Conservation (phyloP, 2,329 filamentous ascomycete genomes). For the Moelleriella libera region DNA sequence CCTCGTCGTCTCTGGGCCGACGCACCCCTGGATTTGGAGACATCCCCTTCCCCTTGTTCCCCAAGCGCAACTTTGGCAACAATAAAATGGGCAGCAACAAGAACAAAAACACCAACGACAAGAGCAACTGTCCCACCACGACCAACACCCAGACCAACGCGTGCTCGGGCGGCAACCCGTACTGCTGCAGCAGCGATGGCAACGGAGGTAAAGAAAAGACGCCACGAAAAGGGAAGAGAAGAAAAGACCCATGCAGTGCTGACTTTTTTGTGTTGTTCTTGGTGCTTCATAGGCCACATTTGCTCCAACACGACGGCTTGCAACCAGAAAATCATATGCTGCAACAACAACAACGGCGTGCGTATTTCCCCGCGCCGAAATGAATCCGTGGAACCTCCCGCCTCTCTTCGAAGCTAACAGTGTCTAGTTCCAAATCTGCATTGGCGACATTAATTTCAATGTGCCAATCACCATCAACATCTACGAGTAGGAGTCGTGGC, state of each 20-base stretch:
- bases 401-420: neutral
- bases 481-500: neutral
- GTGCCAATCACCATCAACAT: slow-evolving; percentile 11
- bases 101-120: neutral
- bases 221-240: too few species aligned
- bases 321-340: slow-evolving; percentile 8
- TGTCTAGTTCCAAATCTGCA: slow-evolving; percentile 10
- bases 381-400: too few species aligned
- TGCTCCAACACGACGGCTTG: slow-evolving; percentile 8
- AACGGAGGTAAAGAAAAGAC: slow-evolving; percentile 4
- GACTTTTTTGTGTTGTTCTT: neutral
- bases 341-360: slow-evolving; percentile 12
- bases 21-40: slow-evolving; percentile 4
- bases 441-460: slow-evolving; percentile 10
- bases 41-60: slow-evolving; percentile 6
- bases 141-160: slow-evolving; percentile 2
- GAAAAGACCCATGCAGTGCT: too few species aligned
- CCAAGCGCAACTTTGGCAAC: neutral
- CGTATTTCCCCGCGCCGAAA: neutral
- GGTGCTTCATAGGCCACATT: slow-evolving; percentile 3
- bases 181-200: slow-evolving; percentile 7
- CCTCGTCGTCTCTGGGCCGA: slow-evolving; percentile 1
- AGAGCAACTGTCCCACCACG: neutral
- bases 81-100: neutral
- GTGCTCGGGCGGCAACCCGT: slow-evolving; percentile 7